Percentiles rank a stretch among this genome's conserved stretches.
Evolutionary conservation across 768 basidiomycete genomes (phyloP).

Genomic region (Tylopilus sp.): DNA sequence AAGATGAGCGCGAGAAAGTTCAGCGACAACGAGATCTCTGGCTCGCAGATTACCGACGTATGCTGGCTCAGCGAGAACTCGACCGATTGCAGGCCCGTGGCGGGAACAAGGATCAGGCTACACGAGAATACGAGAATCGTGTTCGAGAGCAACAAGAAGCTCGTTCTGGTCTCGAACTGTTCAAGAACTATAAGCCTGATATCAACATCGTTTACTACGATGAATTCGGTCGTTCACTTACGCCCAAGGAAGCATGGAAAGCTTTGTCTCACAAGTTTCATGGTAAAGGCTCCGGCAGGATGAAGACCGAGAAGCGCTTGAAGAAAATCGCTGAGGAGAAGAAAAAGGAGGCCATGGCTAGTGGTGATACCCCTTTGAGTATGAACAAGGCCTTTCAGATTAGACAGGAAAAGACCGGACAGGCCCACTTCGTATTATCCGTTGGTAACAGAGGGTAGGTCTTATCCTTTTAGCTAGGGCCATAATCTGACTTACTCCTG

Average conservation of each 20-base stretch:
- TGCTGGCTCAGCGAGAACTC: constrained; percentile 73
- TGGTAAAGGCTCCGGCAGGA: constrained; percentile 93
- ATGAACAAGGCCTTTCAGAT: constrained; percentile 94
- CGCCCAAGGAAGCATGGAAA: constrained; percentile 98
- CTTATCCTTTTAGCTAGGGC: background rate
- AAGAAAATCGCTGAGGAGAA: constrained; percentile 98
- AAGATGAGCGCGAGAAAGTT: constrained; percentile 69
- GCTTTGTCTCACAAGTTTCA: constrained; percentile 97
- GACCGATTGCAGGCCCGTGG: constrained; percentile 77
- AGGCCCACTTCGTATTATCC: constrained; percentile 93
- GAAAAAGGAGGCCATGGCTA: constrained; percentile 90
- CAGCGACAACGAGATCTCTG: constrained; percentile 87
- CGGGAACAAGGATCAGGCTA: constrained; percentile 84
- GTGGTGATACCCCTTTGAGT: constrained; percentile 92
- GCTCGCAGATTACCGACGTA: constrained; percentile 80
- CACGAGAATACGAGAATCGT: constrained; percentile 92
- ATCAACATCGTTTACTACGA: constrained; percentile 96
- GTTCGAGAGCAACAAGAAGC: constrained; percentile 90
- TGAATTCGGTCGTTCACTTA: constrained; percentile 85
- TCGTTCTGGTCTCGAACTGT: constrained; percentile 72
- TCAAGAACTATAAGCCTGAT: constrained; percentile 95
- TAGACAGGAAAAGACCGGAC: constrained; percentile 89
- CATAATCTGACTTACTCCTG: constrained; percentile 3
- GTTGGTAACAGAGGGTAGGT: constrained; percentile 89
- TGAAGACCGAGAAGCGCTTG: constrained; percentile 94